A percentile compares a stretch with the other conserved stretches of the same genome.
phyloP scores from a whole-genome alignment of 495 filamentous ascomycete species.

The Massariosphaeria phaeospora region DNA sequence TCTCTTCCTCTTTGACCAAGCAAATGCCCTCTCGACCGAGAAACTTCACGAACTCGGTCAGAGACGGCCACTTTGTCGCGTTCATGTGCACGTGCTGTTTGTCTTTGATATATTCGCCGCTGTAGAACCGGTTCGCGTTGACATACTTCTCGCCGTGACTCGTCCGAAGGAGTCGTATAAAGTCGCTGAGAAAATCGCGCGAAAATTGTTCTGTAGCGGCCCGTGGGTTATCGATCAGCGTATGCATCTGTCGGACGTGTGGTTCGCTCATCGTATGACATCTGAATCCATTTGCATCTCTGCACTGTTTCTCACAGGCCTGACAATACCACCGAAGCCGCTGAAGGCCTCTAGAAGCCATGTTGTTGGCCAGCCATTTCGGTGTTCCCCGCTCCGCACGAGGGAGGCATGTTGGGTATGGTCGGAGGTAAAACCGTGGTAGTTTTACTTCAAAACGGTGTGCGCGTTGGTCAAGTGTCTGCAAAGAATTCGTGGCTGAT shows the following conservation, averaged over 20 bases:
- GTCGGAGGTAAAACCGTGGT: too few species aligned
- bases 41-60: constrained; percentile 84
- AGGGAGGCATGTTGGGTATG: too few species aligned
- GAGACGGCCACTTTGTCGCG: constrained; percentile 73
- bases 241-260: constrained; percentile 79
- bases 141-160: constrained; percentile 82
- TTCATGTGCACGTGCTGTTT: constrained; percentile 93
- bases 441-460: too few species aligned
- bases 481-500: too few species aligned
- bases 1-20: constrained; percentile 81
- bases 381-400: constrained; percentile 84
- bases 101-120: constrained; percentile 73
- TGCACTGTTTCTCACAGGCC: constrained; percentile 54
- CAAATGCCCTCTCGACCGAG: constrained; percentile 80
- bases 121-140: constrained; percentile 86
- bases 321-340: constrained; percentile 85
- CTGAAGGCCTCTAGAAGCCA: constrained; percentile 84
- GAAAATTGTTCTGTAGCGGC: constrained; percentile 73
- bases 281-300: constrained; percentile 74
- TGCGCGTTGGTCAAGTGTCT: too few species aligned
- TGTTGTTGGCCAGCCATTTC: constrained; percentile 80
- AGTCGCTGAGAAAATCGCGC: constrained; percentile 73
- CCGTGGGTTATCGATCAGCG: constrained; percentile 77
- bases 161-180: constrained; percentile 67
- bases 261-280: constrained; percentile 72